Percentiles rank a stretch among this genome's conserved stretches.
These are phyloP conservation scores for Sporormia fimetaria DNA, from an alignment of 495 filamentous ascomycete genomes.

Conservation along the genomic window DNA sequence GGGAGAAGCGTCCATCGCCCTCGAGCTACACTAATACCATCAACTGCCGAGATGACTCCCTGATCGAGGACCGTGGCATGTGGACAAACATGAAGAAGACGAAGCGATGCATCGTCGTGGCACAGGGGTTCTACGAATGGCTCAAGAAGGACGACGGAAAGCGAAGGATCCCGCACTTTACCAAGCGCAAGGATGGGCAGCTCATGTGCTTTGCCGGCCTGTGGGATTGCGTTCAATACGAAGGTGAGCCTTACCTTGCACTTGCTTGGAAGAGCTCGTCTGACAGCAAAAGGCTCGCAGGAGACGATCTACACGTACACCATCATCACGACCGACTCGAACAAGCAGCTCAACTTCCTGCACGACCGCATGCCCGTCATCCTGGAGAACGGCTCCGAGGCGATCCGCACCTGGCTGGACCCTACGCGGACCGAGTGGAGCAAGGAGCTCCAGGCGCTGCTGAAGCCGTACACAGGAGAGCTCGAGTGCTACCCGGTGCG, in stretches of 20 bases:
- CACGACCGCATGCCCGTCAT: slow-evolving; percentile 96
- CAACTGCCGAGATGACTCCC: slow-evolving; percentile 87
- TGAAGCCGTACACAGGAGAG: slow-evolving; percentile 68
- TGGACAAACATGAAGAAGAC: slow-evolving; percentile 82
- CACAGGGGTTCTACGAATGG: slow-evolving; percentile 96
- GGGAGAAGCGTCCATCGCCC: slow-evolving; percentile 72
- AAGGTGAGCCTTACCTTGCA: slow-evolving; percentile 41
- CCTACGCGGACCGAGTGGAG: slow-evolving; percentile 61
- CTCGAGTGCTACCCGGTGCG: slow-evolving; percentile 76
- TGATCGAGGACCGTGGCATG: slow-evolving; percentile 65
- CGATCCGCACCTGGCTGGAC: slow-evolving; percentile 70
- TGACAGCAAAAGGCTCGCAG: slow-evolving; percentile 35
- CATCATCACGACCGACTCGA: slow-evolving; percentile 80
- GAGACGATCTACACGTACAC: slow-evolving; percentile 77
- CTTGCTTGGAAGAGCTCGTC: neutral
- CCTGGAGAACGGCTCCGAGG: slow-evolving; percentile 60
- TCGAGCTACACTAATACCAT: slow-evolving; percentile 75
- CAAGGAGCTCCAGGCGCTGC: slow-evolving; percentile 58
- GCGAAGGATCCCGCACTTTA: slow-evolving; percentile 71
- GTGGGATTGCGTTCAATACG: slow-evolving; percentile 79
- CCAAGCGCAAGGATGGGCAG: slow-evolving; percentile 67
- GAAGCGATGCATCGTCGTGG: slow-evolving; percentile 78
- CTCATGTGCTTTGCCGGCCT: slow-evolving; percentile 85
- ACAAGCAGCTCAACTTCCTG: slow-evolving; percentile 65
- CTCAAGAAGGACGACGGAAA: slow-evolving; percentile 67